phyloP scores from a whole-genome alignment of 2,329 filamentous ascomycete species.

The Penicillium vulpinum region DNA sequence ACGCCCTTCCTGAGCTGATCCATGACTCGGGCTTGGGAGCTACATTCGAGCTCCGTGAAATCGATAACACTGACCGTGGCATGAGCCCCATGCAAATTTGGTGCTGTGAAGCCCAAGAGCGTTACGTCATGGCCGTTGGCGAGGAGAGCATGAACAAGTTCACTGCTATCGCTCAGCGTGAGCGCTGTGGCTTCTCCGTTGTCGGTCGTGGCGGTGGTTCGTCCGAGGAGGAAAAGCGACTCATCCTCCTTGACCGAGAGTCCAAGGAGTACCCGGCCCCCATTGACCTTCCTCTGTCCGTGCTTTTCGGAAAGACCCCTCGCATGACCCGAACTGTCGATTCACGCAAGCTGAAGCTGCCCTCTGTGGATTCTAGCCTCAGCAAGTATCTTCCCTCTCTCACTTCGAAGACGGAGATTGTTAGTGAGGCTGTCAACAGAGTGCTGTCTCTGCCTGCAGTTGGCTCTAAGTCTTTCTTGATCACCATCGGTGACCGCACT shows the following conservation, averaged over 20 bases:
- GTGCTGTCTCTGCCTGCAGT: slow-evolving; percentile 85
- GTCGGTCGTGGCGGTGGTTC: slow-evolving; percentile 74
- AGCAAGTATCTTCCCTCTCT: slow-evolving; percentile 63
- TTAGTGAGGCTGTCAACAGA: slow-evolving; percentile 72
- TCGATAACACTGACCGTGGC: slow-evolving; percentile 84
- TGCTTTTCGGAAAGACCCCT: slow-evolving; percentile 84
- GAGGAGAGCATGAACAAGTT: slow-evolving; percentile 73
- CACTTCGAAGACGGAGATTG: slow-evolving; percentile 48
- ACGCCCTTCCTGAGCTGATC: slow-evolving; percentile 83
- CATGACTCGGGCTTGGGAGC: slow-evolving; percentile 90
- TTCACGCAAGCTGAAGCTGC: slow-evolving; percentile 66
- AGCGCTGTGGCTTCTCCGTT: slow-evolving; percentile 89
- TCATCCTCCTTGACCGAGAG: slow-evolving; percentile 80
- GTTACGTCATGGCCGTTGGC: slow-evolving; percentile 89
- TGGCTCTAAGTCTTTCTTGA: slow-evolving; percentile 95
- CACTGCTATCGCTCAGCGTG: slow-evolving; percentile 69
- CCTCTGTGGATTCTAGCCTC: slow-evolving; percentile 73
- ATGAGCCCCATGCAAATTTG: slow-evolving; percentile 97
- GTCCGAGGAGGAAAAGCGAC: slow-evolving; percentile 65
- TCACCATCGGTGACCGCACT: slow-evolving; percentile 91
- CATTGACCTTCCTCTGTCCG: slow-evolving; percentile 86
- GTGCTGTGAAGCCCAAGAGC: slow-evolving; percentile 96
- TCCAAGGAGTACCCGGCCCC: slow-evolving; percentile 71
- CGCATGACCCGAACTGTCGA: slow-evolving; percentile 74
- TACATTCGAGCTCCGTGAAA: slow-evolving; percentile 88